Percentiles rank a stretch among this genome's conserved stretches.
phyloP scores from a whole-genome alignment of 176 grass and related monocot genomes.

The bread wheat (Triticum aestivum) region DNA sequence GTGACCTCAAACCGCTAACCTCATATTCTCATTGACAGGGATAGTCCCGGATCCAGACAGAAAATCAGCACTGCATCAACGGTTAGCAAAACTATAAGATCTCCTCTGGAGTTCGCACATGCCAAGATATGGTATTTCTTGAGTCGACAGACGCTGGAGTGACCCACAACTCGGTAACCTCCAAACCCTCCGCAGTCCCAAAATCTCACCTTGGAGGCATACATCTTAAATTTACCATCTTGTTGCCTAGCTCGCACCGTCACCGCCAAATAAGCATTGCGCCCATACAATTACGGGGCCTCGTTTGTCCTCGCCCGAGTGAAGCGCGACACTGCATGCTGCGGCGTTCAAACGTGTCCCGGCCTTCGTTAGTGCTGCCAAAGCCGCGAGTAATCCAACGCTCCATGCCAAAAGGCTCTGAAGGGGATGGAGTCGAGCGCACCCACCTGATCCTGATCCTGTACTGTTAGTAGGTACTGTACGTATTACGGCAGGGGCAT shows the following conservation, averaged over 20 bases:
- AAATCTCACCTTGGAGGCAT: constrained; percentile 9
- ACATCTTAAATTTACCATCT: background rate
- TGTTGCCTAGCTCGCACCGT: constrained; percentile 22
- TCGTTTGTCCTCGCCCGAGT: constrained; percentile 16
- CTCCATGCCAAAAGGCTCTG: constrained; percentile 15
- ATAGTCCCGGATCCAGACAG: background rate
- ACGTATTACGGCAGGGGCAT: background rate
- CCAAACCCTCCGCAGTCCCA: background rate
- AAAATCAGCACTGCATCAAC: background rate
- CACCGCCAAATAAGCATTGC: background rate
- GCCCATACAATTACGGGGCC: background rate
- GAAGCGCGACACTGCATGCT: constrained; percentile 29
- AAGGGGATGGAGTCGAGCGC: background rate
- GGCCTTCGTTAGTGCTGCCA: background rate
- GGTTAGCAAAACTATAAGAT: background rate
- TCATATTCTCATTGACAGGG: background rate
- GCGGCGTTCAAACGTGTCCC: constrained; percentile 30
- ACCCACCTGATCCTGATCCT: constrained; percentile 22
- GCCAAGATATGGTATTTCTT: background rate
- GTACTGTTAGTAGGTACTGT: background rate
- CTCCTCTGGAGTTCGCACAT: background rate
- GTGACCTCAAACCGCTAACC: constrained; percentile 1
- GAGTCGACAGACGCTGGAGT: background rate
- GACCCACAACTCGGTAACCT: background rate
- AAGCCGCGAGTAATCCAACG: background rate